Conservation (phyloP, 179 eudicot genomes). For the Beta lomatogona region DNA sequence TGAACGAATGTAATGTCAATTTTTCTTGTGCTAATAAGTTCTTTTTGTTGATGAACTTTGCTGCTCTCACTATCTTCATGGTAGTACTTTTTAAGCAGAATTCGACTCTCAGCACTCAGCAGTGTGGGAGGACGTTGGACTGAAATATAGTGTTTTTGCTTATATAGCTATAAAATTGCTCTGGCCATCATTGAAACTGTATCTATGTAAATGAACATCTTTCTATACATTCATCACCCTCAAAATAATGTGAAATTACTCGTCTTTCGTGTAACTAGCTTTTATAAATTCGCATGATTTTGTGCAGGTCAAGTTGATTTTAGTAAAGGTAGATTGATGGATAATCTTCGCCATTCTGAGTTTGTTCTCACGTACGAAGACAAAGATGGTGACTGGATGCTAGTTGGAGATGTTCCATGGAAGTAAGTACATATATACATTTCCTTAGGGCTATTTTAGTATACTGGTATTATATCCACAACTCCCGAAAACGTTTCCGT, state of each 20-base stretch:
- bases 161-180: not conserved
- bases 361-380: conserved; percentile 42
- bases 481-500: not conserved
- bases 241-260: not conserved
- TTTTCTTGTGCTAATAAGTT: not conserved
- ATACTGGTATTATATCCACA: not conserved
- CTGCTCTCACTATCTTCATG: not conserved
- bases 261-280: not conserved
- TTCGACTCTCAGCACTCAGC: not conserved
- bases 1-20: not conserved
- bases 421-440: conserved; percentile 24
- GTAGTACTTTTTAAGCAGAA: not conserved
- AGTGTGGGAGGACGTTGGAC: too few relatives aligned
- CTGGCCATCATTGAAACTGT: not conserved
- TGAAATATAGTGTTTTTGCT: not conserved
- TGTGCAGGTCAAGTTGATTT: conserved; percentile 30
- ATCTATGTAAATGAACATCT: not conserved
- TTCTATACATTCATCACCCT: not conserved
- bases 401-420: conserved; percentile 42
- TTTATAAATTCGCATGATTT: not conserved
- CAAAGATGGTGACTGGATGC: conserved; percentile 39
- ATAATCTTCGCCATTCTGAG: conserved; percentile 36
- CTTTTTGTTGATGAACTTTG: not conserved
- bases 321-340: conserved; percentile 32
- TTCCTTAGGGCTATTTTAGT: not conserved